Percentiles rank a stretch among this genome's conserved stretches.
phyloP scores from a whole-genome alignment of 768 basidiomycete species.

The Leccinum subtestaceum region DNA sequence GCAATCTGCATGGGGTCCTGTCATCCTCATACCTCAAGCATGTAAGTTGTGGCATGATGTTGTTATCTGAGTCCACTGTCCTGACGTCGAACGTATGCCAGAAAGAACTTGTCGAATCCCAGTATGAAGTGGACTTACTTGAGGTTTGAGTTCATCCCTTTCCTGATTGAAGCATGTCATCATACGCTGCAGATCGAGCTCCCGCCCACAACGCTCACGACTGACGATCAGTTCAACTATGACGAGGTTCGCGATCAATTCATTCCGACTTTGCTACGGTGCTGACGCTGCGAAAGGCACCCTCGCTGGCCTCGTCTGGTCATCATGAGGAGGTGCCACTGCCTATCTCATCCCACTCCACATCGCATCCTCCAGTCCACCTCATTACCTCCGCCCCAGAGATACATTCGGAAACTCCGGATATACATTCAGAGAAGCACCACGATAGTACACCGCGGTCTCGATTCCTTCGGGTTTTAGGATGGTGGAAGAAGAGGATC shows the following conservation, averaged over 20 bases:
- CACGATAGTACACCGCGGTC: fast-evolving
- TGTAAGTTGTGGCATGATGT: background rate
- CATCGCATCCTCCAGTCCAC: background rate
- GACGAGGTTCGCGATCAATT: background rate
- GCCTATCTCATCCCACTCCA: background rate
- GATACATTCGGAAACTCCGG: background rate
- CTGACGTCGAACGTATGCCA: background rate
- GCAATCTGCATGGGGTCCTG: background rate
- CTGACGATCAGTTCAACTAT: background rate
- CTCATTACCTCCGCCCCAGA: background rate
- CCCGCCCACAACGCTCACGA: no score
- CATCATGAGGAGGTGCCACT: background rate
- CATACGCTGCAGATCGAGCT: background rate
- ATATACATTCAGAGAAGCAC: background rate
- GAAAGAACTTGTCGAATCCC: background rate
- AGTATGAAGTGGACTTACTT: background rate
- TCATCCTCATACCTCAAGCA: background rate
- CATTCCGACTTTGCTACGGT: background rate
- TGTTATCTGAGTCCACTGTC: background rate
- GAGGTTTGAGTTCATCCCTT: background rate
- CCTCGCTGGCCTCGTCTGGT: background rate
- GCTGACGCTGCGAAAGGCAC: background rate
- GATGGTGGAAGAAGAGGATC: background rate
- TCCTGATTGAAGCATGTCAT: background rate
- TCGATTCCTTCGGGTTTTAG: background rate